Evolutionary conservation across 2,329 filamentous ascomycete genomes (phyloP).

Genomic region (Penicillium sclerotiorum): DNA sequence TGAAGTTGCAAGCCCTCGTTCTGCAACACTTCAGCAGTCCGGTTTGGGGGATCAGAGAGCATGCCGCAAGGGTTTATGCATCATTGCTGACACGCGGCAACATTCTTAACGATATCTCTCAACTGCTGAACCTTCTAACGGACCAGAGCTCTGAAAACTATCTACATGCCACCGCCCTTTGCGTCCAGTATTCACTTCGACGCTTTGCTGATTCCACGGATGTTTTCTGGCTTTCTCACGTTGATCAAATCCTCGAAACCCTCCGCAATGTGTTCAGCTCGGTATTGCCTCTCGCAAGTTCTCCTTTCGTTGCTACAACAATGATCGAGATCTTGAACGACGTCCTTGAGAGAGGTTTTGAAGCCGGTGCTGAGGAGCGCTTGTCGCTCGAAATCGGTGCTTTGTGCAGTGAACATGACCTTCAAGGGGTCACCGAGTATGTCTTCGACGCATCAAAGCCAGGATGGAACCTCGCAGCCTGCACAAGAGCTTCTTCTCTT

Average conservation of each 20-base stretch:
- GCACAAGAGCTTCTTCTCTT: constrained; percentile 37
- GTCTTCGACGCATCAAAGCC: constrained; percentile 29
- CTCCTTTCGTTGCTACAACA: constrained; percentile 38
- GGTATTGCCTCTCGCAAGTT: constrained; percentile 32
- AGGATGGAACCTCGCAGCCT: constrained; percentile 31
- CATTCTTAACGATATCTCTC: constrained; percentile 33
- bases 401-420: constrained; percentile 27
- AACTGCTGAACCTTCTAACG: constrained; percentile 25
- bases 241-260: constrained; percentile 27
- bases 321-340: constrained; percentile 44
- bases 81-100: constrained; percentile 37
- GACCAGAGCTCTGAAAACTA: constrained; percentile 36
- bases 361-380: constrained; percentile 29
- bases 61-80: constrained; percentile 48
- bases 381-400: constrained; percentile 22
- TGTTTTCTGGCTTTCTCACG: constrained; percentile 39
- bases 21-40: constrained; percentile 44
- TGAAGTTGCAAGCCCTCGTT: constrained; percentile 36
- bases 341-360: constrained; percentile 35
- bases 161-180: constrained; percentile 45
- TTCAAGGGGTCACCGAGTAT: constrained; percentile 31
- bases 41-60: constrained; percentile 51
- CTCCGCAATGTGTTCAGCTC: constrained; percentile 29
- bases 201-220: constrained; percentile 36
- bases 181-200: constrained; percentile 41